Evolutionary conservation across 768 basidiomycete species (phyloP).

Genomic region (Trametes villosa): DNA sequence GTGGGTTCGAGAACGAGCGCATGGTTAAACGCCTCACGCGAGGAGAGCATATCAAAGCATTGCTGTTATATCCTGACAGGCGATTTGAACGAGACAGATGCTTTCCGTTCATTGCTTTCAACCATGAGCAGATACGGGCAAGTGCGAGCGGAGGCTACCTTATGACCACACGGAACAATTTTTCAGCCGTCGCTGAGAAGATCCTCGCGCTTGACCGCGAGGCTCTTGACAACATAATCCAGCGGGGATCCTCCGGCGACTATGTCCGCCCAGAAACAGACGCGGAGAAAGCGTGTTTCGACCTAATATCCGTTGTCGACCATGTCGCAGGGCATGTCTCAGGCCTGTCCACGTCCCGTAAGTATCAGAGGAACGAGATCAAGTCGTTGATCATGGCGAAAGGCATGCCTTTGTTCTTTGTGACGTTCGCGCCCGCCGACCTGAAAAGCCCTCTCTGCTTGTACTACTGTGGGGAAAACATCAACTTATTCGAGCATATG

Average conservation of each 20-base stretch:
- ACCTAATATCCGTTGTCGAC: constrained; percentile 40
- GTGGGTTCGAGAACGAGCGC: constrained; percentile 9
- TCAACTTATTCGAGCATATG: neutral
- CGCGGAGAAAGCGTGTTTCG: constrained; percentile 41
- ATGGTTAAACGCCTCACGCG: neutral
- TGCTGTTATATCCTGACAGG: constrained; percentile 25
- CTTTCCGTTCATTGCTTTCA: constrained; percentile 27
- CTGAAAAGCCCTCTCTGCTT: constrained; percentile 15
- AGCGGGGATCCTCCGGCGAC: neutral
- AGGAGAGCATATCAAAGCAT: constrained; percentile 8
- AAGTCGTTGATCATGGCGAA: constrained; percentile 22
- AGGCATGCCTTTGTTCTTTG: constrained; percentile 34
- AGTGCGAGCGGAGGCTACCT: constrained; percentile 34
- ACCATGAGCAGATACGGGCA: constrained; percentile 38
- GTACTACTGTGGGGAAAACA: neutral
- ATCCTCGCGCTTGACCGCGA: constrained; percentile 21
- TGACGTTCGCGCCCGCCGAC: constrained; percentile 44
- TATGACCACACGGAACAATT: constrained; percentile 25
- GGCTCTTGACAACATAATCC: neutral
- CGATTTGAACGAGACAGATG: constrained; percentile 24
- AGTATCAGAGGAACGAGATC: constrained; percentile 35
- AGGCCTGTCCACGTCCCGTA: constrained; percentile 33
- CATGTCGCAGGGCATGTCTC: constrained; percentile 37
- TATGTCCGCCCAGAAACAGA: constrained; percentile 4
- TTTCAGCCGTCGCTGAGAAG: constrained; percentile 21